phyloP scores from a whole-genome alignment of 2,329 filamentous ascomycete species.

The Cephalotrichum gorgonifer region DNA sequence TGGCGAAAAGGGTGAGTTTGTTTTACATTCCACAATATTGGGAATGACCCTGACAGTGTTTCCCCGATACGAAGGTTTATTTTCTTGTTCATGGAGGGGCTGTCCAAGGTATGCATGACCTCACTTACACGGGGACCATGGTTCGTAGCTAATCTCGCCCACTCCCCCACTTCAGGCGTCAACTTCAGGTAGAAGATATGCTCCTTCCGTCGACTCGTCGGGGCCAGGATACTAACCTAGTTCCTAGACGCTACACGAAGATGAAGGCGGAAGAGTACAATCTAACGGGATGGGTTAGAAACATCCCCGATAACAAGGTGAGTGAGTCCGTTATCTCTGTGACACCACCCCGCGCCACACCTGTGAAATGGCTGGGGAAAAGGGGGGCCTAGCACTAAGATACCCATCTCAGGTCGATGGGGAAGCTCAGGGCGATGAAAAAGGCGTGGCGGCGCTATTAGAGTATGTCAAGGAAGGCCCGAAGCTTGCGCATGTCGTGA shows the following conservation, averaged over 20 bases:
- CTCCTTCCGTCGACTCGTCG: neutral
- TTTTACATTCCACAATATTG: neutral
- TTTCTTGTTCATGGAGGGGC: conserved; percentile 55
- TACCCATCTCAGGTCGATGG: conserved; percentile 62
- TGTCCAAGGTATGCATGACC: conserved; percentile 50
- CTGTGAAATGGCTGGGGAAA: too few relatives aligned
- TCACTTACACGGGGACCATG: neutral
- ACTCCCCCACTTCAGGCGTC: conserved; percentile 42
- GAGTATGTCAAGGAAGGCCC: conserved; percentile 70
- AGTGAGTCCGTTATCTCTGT: conserved; percentile 1
- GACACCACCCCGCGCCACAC: too few relatives aligned
- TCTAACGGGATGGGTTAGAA: conserved; percentile 53
- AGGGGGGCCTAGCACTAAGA: neutral
- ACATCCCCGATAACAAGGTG: conserved; percentile 46
- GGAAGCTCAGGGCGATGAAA: conserved; percentile 69
- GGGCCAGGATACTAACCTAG: neutral
- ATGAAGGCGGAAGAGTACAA: conserved; percentile 37
- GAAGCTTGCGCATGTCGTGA: conserved; percentile 58
- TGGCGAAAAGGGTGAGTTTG: conserved; percentile 25
- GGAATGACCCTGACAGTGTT: neutral
- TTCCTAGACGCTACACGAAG: conserved; percentile 40
- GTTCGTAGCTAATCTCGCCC: neutral
- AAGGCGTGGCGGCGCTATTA: conserved; percentile 57
- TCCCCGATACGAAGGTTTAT: conserved; percentile 33
- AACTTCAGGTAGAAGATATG: conserved; percentile 35